These are phyloP conservation scores for Teunomyces kruisii DNA, from an alignment of 805 yeast genomes.

Conservation along the genomic window DNA sequence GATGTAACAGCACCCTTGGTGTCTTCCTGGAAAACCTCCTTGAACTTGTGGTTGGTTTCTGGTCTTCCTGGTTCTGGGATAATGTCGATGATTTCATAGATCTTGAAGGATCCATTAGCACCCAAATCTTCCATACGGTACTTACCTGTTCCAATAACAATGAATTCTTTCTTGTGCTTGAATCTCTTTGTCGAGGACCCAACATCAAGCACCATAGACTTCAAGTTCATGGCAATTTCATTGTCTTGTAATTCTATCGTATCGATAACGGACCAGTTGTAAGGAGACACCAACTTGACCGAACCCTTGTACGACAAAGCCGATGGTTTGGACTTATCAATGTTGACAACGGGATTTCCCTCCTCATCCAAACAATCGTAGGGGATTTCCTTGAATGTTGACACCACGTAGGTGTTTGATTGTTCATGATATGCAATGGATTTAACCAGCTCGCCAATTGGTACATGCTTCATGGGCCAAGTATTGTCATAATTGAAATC, in stretches of 20 bases:
- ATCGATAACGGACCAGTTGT: slow-evolving; percentile 76
- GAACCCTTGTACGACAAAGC: slow-evolving; percentile 61
- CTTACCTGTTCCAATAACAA: slow-evolving; percentile 78
- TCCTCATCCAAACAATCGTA: slow-evolving; percentile 76
- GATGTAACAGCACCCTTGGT: slow-evolving; percentile 83
- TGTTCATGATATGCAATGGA: slow-evolving; percentile 68
- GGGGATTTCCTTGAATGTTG: slow-evolving; percentile 57
- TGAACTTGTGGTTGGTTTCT: slow-evolving; percentile 76
- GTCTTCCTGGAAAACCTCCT: slow-evolving; percentile 67
- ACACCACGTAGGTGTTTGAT: slow-evolving; percentile 60
- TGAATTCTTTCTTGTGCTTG: slow-evolving; percentile 58
- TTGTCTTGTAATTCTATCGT: slow-evolving; percentile 62
- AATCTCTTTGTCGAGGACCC: slow-evolving; percentile 39
- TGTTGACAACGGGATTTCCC: slow-evolving; percentile 60
- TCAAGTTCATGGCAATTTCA: slow-evolving; percentile 60
- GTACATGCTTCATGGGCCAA: slow-evolving; percentile 55
- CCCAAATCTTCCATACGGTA: slow-evolving; percentile 78
- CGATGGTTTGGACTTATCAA: slow-evolving; percentile 48
- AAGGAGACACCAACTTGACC: slow-evolving; percentile 67
- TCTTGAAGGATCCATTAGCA: slow-evolving; percentile 72
- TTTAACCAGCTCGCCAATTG: slow-evolving; percentile 61
- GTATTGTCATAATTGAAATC: slow-evolving; percentile 56
- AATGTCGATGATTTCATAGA: slow-evolving; percentile 75
- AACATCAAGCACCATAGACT: slow-evolving; percentile 51
- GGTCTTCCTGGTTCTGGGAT: slow-evolving; percentile 89